A percentile compares a stretch with the other conserved stretches of the same genome.
Evolutionary conservation across 129 eudicot genomes (phyloP).

Genomic region (Deinandra increscens): DNA sequence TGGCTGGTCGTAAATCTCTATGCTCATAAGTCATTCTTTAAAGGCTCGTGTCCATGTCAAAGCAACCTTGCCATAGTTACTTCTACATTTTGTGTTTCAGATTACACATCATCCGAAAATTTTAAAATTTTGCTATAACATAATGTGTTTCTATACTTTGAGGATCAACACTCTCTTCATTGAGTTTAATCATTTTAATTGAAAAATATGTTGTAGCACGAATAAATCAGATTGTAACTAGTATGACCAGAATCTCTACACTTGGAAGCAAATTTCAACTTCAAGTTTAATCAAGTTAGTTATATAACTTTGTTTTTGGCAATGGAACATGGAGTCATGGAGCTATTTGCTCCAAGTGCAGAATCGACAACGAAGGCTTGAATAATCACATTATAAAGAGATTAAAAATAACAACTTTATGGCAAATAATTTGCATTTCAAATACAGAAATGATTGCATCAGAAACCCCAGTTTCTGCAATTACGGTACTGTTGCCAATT

Average conservation of each 20-base stretch:
- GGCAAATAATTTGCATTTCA: conserved; percentile 16
- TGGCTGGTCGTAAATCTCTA: not conserved
- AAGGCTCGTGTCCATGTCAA: conserved; percentile 1
- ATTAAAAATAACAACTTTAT: conserved; percentile 4
- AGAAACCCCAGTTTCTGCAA: not conserved
- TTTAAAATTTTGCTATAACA: not conserved
- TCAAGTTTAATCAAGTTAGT: not conserved
- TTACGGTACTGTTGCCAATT: conserved; percentile 1
- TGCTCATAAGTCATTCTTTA: not conserved
- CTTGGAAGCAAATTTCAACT: not conserved
- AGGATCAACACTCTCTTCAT: not conserved
- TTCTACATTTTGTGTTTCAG: not conserved
- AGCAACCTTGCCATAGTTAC: not conserved
- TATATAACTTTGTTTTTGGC: no score
- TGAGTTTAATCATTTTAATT: not conserved
- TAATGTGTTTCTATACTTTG: not conserved
- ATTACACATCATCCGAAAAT: not conserved
- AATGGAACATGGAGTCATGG: no score
- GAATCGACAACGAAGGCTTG: not conserved
- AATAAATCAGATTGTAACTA: not conserved
- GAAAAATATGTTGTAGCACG: not conserved
- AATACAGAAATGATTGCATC: not conserved
- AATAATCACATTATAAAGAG: not conserved
- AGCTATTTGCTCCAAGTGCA: no score
- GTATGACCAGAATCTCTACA: not conserved